phyloP scores from a whole-genome alignment of 257 asterid genomes.

The Anisodus acutangulus region DNA sequence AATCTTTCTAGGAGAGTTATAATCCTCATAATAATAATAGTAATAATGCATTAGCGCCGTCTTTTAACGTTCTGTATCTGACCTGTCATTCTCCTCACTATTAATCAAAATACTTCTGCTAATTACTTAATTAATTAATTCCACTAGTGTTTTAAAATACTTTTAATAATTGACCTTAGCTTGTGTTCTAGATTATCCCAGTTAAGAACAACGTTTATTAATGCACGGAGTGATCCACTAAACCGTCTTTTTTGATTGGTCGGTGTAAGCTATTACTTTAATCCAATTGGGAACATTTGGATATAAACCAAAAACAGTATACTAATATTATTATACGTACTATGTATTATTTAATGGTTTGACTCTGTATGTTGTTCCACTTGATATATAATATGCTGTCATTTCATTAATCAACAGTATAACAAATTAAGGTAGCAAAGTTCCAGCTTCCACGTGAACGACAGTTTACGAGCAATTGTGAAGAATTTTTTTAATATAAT shows the following conservation, averaged over 20 bases:
- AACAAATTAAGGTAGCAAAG: neutral
- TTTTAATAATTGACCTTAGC: slow-evolving; percentile 25
- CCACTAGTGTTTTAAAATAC: slow-evolving; percentile 32
- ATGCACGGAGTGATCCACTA: neutral
- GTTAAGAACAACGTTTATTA: neutral
- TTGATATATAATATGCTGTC: neutral
- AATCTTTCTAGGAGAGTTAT: too few species aligned
- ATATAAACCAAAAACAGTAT: neutral
- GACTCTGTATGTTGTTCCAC: neutral
- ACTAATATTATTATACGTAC: neutral
- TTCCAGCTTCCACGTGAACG: slow-evolving; percentile 1
- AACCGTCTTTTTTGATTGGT: slow-evolving; percentile 58
- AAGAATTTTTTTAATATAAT: neutral
- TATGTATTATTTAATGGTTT: neutral
- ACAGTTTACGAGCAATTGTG: neutral
- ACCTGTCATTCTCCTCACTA: slow-evolving; percentile 49
- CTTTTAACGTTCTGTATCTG: slow-evolving; percentile 38
- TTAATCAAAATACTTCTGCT: slow-evolving; percentile 21
- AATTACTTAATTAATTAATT: slow-evolving; percentile 2
- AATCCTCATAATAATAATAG: too few species aligned
- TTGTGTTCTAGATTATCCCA: slow-evolving; percentile 41
- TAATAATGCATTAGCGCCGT: neutral
- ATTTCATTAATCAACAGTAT: neutral
- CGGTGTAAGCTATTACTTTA: slow-evolving; percentile 41
- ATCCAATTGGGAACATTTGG: slow-evolving; percentile 23